These are phyloP conservation scores for Didymella keratinophila DNA, from an alignment of 2,329 filamentous ascomycete genomes.

Conservation along the genomic window DNA sequence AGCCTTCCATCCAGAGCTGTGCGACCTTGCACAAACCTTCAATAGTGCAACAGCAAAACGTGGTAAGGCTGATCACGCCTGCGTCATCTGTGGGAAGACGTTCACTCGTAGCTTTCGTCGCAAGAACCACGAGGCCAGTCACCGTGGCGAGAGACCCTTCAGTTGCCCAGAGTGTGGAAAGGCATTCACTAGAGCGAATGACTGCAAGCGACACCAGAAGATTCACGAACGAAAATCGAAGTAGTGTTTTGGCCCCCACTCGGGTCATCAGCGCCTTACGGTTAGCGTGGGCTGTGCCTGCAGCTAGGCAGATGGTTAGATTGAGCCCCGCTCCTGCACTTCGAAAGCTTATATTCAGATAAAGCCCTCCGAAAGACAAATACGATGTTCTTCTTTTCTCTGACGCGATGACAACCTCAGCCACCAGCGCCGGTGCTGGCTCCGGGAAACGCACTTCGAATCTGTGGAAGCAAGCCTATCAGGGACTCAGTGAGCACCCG, in stretches of 20 bases:
- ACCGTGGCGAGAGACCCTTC: slow-evolving; percentile 40
- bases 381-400: not conserved
- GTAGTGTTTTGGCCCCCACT: slow-evolving; percentile 12
- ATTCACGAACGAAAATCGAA: slow-evolving; percentile 27
- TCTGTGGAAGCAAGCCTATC: slow-evolving; percentile 30
- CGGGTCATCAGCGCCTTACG: slow-evolving; percentile 1
- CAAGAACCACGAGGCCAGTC: slow-evolving; percentile 48
- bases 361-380: not conserved
- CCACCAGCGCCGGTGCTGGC: not conserved
- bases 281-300: slow-evolving; percentile 15
- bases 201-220: slow-evolving; percentile 36
- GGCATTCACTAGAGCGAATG: slow-evolving; percentile 37
- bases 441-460: slow-evolving; percentile 12
- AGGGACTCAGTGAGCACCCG: slow-evolving; percentile 20
- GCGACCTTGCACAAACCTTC: slow-evolving; percentile 34
- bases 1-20: slow-evolving; percentile 37
- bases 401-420: slow-evolving; percentile 9
- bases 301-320: slow-evolving; percentile 6
- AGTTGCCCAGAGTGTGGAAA: slow-evolving; percentile 39
- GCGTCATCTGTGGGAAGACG: slow-evolving; percentile 47
- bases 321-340: slow-evolving; percentile 7
- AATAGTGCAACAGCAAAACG: slow-evolving; percentile 18
- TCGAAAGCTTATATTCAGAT: not conserved
- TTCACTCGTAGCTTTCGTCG: slow-evolving; percentile 52
- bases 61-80: slow-evolving; percentile 38